Conservation (phyloP, 2,329 filamentous ascomycete genomes). For the Fusarium palustre region DNA sequence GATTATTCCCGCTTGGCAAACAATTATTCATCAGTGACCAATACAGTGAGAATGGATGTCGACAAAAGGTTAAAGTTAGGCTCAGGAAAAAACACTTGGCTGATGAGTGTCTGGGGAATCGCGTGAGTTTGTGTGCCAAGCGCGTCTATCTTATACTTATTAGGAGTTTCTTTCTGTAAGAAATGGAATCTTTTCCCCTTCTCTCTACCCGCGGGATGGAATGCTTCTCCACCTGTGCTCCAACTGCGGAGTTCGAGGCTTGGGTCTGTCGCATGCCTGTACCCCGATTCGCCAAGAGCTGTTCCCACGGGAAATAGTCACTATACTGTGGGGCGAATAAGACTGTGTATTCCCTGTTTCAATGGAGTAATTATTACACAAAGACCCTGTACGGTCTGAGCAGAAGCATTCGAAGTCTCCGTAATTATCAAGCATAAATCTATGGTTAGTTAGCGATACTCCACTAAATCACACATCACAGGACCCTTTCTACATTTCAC, state of each 20-base stretch:
- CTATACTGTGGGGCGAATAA: background rate
- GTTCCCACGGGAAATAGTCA: constrained; percentile 2
- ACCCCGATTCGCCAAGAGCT: background rate
- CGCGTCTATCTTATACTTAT: background rate
- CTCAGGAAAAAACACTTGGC: constrained; percentile 9
- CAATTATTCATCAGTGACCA: background rate
- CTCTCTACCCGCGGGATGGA: constrained; percentile 15
- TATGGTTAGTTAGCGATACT: constrained; percentile 1
- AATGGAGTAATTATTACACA: background rate
- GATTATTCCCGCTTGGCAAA: background rate
- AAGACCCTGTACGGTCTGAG: background rate
- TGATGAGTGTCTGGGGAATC: background rate
- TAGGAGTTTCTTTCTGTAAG: background rate
- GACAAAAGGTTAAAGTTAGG: constrained; percentile 2
- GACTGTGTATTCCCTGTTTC: background rate
- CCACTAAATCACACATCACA: background rate
- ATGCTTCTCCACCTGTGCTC: background rate
- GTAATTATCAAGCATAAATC: constrained; percentile 2
- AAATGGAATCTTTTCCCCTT: rapidly evolving
- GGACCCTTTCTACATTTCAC: background rate
- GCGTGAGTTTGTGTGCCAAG: background rate
- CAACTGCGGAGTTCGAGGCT: background rate
- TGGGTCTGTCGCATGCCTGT: background rate
- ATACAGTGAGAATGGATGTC: background rate
- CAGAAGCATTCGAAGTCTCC: background rate